Conservation (phyloP, 176 grass and related monocot species). For the sorghum (Sorghum bicolor) region DNA sequence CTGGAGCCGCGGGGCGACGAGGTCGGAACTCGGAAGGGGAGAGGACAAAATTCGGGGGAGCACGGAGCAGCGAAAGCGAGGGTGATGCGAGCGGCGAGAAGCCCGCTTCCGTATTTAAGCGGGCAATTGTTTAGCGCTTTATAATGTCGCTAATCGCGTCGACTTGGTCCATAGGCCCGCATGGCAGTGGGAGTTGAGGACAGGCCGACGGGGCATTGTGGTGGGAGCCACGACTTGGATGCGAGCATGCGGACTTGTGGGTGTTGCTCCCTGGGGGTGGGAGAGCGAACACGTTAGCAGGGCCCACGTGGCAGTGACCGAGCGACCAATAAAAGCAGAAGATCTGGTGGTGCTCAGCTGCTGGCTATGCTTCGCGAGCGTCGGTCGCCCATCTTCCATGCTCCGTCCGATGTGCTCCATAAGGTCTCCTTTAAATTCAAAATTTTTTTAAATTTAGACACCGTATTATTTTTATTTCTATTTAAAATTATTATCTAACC, state of each 20-base stretch:
- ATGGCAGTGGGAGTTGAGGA: not conserved
- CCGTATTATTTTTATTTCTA: too few species aligned
- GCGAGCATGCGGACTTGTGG: not conserved
- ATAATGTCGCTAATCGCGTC: not conserved
- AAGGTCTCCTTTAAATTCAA: too few species aligned
- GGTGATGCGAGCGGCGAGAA: not conserved
- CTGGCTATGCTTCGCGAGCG: not conserved
- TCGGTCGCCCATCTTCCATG: not conserved
- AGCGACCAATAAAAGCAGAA: not conserved
- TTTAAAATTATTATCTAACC: too few species aligned
- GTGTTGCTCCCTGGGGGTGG: not conserved
- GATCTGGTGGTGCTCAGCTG: too few species aligned
- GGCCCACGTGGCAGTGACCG: not conserved
- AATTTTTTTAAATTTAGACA: too few species aligned
- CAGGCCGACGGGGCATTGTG: too few species aligned
- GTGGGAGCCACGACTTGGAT: not conserved
- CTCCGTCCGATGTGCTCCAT: not conserved
- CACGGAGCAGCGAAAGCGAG: not conserved
- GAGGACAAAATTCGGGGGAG: constrained; percentile 14
- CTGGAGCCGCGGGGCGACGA: constrained; percentile 30
- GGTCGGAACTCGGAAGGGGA: not conserved
- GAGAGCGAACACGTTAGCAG: not conserved
- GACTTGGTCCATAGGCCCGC: not conserved
- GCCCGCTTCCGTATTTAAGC: constrained; percentile 36
- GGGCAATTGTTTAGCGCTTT: constrained; percentile 22